These are phyloP conservation scores for Gardenia jasminoides DNA, from an alignment of 257 asterid genomes.

Conservation along the genomic window DNA sequence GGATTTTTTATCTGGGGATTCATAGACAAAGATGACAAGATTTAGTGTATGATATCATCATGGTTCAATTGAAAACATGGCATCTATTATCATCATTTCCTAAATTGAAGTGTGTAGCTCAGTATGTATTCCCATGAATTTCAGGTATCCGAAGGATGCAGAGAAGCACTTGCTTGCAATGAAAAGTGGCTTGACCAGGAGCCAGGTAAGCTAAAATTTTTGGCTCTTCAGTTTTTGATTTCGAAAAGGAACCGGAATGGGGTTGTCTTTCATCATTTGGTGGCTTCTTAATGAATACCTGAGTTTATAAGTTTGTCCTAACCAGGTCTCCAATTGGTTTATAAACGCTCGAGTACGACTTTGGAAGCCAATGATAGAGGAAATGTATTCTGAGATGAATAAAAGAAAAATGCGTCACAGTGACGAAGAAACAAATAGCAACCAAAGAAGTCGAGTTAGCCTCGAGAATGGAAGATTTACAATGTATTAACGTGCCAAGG, in stretches of 20 bases:
- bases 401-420: constrained; percentile 39
- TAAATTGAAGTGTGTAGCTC: background rate
- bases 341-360: constrained; percentile 90
- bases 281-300: background rate
- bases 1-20: no score
- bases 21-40: background rate
- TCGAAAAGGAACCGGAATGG: background rate
- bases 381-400: constrained; percentile 86
- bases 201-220: constrained; percentile 51
- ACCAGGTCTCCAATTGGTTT: constrained; percentile 88
- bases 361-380: constrained; percentile 97
- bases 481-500: constrained; percentile 28
- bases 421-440: constrained; percentile 36
- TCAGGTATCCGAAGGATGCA: constrained; percentile 88
- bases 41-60: background rate
- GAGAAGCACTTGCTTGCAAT: constrained; percentile 90
- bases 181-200: constrained; percentile 84
- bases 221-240: background rate
- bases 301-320: background rate
- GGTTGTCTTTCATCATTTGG: background rate
- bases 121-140: background rate
- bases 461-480: constrained; percentile 39
- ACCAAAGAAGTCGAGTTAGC: constrained; percentile 28
- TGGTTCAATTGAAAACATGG: background rate
- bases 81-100: background rate